Conservation (phyloP, 2,329 filamentous ascomycete species). For the Fusarium ramigenum region DNA sequence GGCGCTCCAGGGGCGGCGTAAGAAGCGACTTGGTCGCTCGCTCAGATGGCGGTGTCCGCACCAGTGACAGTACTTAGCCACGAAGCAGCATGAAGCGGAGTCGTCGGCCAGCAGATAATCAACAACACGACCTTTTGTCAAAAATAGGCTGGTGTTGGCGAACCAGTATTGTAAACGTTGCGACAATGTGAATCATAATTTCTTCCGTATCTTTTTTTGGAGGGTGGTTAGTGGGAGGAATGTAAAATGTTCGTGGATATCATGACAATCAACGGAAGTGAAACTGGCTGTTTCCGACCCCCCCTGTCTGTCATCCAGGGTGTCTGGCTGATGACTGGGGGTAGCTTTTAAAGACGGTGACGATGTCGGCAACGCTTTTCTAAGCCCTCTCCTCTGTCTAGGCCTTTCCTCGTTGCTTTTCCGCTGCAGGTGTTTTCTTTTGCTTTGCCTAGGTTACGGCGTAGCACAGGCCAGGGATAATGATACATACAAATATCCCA, state of each 20-base stretch:
- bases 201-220: constrained; percentile 8
- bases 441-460: constrained; percentile 13
- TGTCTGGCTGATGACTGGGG: constrained; percentile 23
- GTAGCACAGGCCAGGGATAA: constrained; percentile 21
- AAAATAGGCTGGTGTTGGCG: constrained; percentile 12
- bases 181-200: constrained; percentile 12
- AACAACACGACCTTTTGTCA: constrained; percentile 17
- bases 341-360: constrained; percentile 22
- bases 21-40: constrained; percentile 20
- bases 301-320: constrained; percentile 33
- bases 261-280: constrained; percentile 26
- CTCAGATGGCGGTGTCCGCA: constrained; percentile 35
- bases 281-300: constrained; percentile 29
- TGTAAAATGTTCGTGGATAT: constrained; percentile 25
- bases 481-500: constrained; percentile 6
- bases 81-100: constrained; percentile 33
- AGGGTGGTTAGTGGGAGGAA: constrained; percentile 25
- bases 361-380: constrained; percentile 15
- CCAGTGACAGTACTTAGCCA: constrained; percentile 36
- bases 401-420: constrained; percentile 27
- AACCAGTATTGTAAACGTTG: constrained; percentile 16
- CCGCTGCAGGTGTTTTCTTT: constrained; percentile 12
- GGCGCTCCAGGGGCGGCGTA: constrained; percentile 29
- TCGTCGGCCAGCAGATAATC: constrained; percentile 30
- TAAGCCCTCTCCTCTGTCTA: constrained; percentile 3